Evolutionary conservation across 2,329 filamentous ascomycete species (phyloP), one percentile per base, ranked within the genome.

Genomic region (Sporothrix euskadiensis): DNA sequence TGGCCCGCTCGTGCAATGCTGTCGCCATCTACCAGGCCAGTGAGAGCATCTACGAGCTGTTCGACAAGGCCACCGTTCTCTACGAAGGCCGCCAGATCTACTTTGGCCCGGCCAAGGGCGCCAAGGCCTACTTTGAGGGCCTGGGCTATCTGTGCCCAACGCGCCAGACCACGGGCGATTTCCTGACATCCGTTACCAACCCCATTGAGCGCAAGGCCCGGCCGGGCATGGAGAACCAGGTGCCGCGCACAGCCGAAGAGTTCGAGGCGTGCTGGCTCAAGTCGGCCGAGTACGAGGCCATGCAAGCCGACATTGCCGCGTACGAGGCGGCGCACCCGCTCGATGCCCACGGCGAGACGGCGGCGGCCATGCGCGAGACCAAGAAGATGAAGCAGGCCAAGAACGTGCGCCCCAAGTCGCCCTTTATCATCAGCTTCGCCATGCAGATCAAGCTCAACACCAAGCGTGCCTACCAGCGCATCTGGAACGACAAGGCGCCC

Each of bases 61-160:
- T 92, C 82, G 92, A 94, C 80, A 94, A 94, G 80, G 91, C 94
- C 0, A 81, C 93, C 61, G 87, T 94, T n/a, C 91, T 94, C 66
- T 90, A 93, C 74, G 83, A 87, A 73, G 90, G 91, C 0, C 86
- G 87, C 4, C 88, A 90, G 81, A 87, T 92, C 71, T 93, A 88
- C 81, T 88, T 89, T 78, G 91, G 91, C 0, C 88, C 86, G 2
- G 85, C 86, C 3, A 82, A 83, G n/a, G 84, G 88, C 61, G 91
- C 91, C 3, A 87, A 85, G 73, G 83, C 87, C 73, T 93, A 92
- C 80, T 92, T 93, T 78, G 84, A 89, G 74, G 84, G 89, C 69
- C 83, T 92, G 19, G 91, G 92, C 0, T 94, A 92, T 77, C 82
- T 88, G 32, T 92, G 83, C 14, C 84, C 83, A 0, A 81, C 83